These are phyloP conservation scores for Gnomoniopsis smithogilvyi DNA, from an alignment of 2,329 filamentous ascomycete genomes.

Conservation along the genomic window DNA sequence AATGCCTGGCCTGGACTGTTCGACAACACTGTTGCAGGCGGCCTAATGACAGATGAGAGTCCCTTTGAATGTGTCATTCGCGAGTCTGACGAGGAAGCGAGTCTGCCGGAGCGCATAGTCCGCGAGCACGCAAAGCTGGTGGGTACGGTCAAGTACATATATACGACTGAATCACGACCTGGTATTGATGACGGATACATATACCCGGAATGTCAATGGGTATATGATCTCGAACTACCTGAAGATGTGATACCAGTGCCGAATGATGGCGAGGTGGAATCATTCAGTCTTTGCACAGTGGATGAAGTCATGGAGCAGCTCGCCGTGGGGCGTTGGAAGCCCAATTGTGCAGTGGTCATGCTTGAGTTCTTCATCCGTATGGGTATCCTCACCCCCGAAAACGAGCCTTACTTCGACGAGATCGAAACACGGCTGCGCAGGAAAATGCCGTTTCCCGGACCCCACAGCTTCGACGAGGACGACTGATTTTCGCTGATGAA, in stretches of 20 bases:
- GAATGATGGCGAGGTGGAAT: constrained; percentile 84
- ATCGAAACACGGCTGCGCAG: constrained; percentile 76
- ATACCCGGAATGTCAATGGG: constrained; percentile 87
- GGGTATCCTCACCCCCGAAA: constrained; percentile 73
- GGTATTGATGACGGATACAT: constrained; percentile 79
- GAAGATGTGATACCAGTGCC: constrained; percentile 67
- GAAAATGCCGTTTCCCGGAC: constrained; percentile 74
- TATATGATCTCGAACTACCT: constrained; percentile 83
- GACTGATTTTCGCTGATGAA: not conserved
- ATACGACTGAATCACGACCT: constrained; percentile 70
- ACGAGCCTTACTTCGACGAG: constrained; percentile 75
- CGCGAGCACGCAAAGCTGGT: constrained; percentile 53
- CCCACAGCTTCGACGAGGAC: constrained; percentile 38
- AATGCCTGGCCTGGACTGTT: constrained; percentile 88
- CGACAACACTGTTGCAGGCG: constrained; percentile 88
- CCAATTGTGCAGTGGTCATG: constrained; percentile 82
- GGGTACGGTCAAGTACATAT: constrained; percentile 80
- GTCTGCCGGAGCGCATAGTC: constrained; percentile 68
- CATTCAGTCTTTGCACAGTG: constrained; percentile 74
- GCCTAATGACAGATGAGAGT: constrained; percentile 75
- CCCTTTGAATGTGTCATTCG: constrained; percentile 80
- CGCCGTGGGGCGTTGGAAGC: constrained; percentile 76
- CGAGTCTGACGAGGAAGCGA: constrained; percentile 88
- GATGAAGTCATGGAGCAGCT: constrained; percentile 72
- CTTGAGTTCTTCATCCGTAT: constrained; percentile 89